phyloP scores from a whole-genome alignment of 169 alveolate species.

The Cryptosporidium bovis region DNA sequence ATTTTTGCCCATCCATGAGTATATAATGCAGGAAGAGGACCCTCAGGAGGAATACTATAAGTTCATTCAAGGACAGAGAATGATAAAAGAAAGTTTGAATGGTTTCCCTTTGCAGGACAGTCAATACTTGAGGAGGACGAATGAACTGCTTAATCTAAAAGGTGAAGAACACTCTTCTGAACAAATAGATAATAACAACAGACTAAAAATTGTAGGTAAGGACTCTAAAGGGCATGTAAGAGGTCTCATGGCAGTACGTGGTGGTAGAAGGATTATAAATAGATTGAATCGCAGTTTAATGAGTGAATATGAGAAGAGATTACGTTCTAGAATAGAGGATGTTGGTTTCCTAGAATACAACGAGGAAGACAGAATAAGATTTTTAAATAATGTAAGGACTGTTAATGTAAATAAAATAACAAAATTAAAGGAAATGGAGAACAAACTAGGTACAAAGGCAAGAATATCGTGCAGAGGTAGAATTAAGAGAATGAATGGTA shows the following conservation, averaged over 20 bases:
- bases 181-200: not conserved
- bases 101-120: slow-evolving; percentile 33
- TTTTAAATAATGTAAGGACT: not conserved
- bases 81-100: slow-evolving; percentile 47
- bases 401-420: slow-evolving; percentile 2
- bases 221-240: slow-evolving; percentile 47
- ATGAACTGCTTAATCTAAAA: not conserved
- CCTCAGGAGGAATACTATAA: slow-evolving; percentile 59
- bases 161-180: not conserved
- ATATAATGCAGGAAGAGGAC: slow-evolving; percentile 46
- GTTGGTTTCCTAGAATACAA: slow-evolving; percentile 28
- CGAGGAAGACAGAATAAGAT: slow-evolving; percentile 19
- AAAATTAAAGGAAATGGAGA: slow-evolving; percentile 11
- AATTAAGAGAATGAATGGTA: not conserved
- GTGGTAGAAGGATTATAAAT: slow-evolving; percentile 52
- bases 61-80: slow-evolving; percentile 61
- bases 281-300: slow-evolving; percentile 10
- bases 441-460: slow-evolving; percentile 16
- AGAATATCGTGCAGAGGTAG: slow-evolving; percentile 52
- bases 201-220: not conserved
- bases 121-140: too few species aligned
- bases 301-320: slow-evolving; percentile 18
- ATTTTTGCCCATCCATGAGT: slow-evolving; percentile 62
- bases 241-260: slow-evolving; percentile 59
- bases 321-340: slow-evolving; percentile 34